These are phyloP conservation scores for Alnus glutinosa DNA, from an alignment of 306 rosid genomes.

Conservation along the genomic window DNA sequence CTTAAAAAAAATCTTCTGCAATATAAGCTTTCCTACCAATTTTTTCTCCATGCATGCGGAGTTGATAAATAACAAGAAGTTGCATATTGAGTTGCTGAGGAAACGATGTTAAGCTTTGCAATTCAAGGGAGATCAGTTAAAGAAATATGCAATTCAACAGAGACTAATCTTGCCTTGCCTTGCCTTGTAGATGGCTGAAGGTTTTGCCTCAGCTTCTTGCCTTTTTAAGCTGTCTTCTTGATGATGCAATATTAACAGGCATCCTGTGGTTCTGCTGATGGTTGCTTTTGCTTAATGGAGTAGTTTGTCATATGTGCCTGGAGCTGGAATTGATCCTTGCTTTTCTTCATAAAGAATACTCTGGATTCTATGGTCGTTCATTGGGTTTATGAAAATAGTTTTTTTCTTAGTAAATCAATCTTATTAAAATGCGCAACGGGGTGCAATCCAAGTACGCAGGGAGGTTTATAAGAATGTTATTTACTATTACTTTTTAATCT, in stretches of 20 bases:
- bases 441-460: too few relatives aligned
- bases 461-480: too few relatives aligned
- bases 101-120: background rate
- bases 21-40: constrained; percentile 12
- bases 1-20: background rate
- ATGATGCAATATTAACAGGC: background rate
- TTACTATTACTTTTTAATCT: background rate
- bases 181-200: background rate
- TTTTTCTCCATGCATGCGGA: constrained; percentile 6
- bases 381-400: background rate
- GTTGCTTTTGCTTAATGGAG: background rate
- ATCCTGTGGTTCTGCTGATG: background rate
- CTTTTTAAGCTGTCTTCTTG: background rate
- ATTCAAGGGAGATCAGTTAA: background rate
- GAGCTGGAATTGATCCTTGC: background rate
- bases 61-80: constrained; percentile 8
- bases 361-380: background rate
- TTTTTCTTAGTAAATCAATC: too few relatives aligned
- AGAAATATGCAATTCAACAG: background rate
- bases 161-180: background rate
- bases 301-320: background rate
- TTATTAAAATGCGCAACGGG: too few relatives aligned
- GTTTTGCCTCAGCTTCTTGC: background rate
- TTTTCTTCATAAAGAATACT: too few relatives aligned
- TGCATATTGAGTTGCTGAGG: background rate